Base-by-base conservation (phyloP, 73 alveolate species). In the Blepharisma japonicum region DNA sequence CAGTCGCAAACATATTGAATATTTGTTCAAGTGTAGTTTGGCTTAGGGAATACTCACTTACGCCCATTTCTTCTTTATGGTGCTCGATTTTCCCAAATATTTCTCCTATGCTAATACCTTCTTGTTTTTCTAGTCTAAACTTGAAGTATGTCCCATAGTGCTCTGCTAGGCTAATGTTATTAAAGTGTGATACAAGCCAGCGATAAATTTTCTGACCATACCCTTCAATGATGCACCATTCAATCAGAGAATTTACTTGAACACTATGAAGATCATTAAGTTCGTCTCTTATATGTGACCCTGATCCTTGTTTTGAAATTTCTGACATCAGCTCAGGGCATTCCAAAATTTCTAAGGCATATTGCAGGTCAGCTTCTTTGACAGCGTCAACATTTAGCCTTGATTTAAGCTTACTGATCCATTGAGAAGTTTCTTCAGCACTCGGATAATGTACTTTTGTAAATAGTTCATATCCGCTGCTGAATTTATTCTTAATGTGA, bases 391-490 rank as follows among this genome's bases (percentile, higher is more conserved):
- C 49, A 61, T 61, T 61, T 8, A 61, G 47, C 14, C 14, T 14
- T 14, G 39, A 14, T 2, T n/a, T 25, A 0, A 61, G 14, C 14
- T 18, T 14, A 14, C 5, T 25, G 0, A 25, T 56, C 51, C 82
- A 45, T 6, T 68, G 25, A 71, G 77, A 68, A 38, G 87, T 48
- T 45, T 66, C 68, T n/a, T 84, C 76, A 50, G 77, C 38, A 27
- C 71, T 49, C 23, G 92, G 92, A 46, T 68, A 77, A 55, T 77
- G 77, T 18, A 93, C 82, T 78, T 90, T 86, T 18, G 91, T 71
- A 71, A 88, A 92, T 68, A 91, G 80, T 76, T 94, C 97, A 84
- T 91, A 93, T 45, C 98, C 98, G 55, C 83, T 68, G 45, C 98
- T 97, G 84, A 79, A 94, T 66, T 86, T 91, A 82, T 91, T 89